Percentiles rank a stretch among this genome's conserved stretches.
These are phyloP conservation scores for Nelumbo lutea DNA, from an alignment of 164 flowering plant genomes.

Conservation along the genomic window DNA sequence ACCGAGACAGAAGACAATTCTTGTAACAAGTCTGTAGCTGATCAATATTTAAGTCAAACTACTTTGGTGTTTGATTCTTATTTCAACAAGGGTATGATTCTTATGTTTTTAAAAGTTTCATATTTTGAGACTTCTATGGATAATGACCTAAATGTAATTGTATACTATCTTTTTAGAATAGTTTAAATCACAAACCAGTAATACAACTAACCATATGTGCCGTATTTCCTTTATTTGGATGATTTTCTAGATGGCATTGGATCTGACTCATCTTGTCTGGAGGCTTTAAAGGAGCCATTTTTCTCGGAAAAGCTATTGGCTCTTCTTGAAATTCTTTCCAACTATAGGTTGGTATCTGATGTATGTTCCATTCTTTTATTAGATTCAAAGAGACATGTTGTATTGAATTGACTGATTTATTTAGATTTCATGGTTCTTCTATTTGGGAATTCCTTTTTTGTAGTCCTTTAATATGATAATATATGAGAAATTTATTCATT, in stretches of 20 bases:
- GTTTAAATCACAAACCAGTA: not conserved
- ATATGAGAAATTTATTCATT: too few relatives aligned
- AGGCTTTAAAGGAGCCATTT: constrained; percentile 66
- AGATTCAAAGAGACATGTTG: not conserved
- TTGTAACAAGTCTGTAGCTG: constrained; percentile 36
- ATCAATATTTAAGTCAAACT: constrained; percentile 51
- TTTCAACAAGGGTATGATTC: constrained; percentile 41
- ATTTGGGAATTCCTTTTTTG: not conserved
- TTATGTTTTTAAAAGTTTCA: constrained; percentile 1
- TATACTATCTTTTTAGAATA: not conserved
- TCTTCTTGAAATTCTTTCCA: constrained; percentile 65
- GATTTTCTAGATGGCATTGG: constrained; percentile 35
- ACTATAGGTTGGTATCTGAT: constrained; percentile 51
- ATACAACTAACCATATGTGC: not conserved
- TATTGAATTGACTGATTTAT: not conserved
- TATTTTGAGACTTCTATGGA: not conserved
- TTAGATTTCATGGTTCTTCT: not conserved
- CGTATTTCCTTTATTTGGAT: not conserved
- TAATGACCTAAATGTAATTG: not conserved
- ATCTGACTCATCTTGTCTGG: constrained; percentile 34
- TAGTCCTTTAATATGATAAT: too few relatives aligned
- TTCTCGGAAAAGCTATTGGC: constrained; percentile 73
- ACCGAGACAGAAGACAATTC: constrained; percentile 40
- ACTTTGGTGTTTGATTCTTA: constrained; percentile 37
- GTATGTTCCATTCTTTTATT: not conserved